phyloP scores from a whole-genome alignment of 2,329 filamentous ascomycete species.

The Nigrospora oryzae region DNA sequence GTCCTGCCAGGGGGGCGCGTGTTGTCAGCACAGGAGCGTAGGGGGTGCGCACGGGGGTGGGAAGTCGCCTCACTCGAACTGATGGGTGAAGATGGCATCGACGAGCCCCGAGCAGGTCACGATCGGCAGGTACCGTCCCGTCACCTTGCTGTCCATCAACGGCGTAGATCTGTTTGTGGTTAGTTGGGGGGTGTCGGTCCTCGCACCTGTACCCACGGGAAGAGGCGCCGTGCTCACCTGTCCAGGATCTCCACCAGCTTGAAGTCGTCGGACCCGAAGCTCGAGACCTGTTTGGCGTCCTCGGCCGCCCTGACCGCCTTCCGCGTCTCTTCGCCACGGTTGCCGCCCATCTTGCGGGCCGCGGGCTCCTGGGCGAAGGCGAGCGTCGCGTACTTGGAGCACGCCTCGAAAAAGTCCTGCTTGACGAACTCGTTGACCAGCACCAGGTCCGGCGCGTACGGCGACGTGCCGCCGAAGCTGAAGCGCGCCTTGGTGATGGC shows the following conservation, averaged over 20 bases:
- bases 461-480: conserved; percentile 43
- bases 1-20: conserved; percentile 9
- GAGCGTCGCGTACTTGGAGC: conserved; percentile 26
- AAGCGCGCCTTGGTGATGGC: conserved; percentile 45
- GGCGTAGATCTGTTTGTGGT: conserved; percentile 9
- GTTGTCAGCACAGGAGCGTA: not conserved
- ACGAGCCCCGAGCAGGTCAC: conserved; percentile 16
- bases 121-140: conserved; percentile 16
- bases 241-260: conserved; percentile 16
- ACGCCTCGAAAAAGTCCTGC: conserved; percentile 42
- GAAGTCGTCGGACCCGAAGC: conserved; percentile 13
- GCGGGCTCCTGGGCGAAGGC: conserved; percentile 10
- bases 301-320: conserved; percentile 15
- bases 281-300: conserved; percentile 13
- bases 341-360: conserved; percentile 8
- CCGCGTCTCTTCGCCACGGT: conserved; percentile 10
- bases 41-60: not conserved
- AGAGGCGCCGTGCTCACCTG: conserved; percentile 8
- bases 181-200: too few relatives aligned
- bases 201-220: too few relatives aligned
- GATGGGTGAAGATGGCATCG: conserved; percentile 15
- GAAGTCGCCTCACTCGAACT: conserved; percentile 11
- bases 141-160: conserved; percentile 14
- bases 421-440: conserved; percentile 57
- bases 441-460: conserved; percentile 54